phyloP scores from a whole-genome alignment of 441 rosid species.

The Theobroma grandiflorum region DNA sequence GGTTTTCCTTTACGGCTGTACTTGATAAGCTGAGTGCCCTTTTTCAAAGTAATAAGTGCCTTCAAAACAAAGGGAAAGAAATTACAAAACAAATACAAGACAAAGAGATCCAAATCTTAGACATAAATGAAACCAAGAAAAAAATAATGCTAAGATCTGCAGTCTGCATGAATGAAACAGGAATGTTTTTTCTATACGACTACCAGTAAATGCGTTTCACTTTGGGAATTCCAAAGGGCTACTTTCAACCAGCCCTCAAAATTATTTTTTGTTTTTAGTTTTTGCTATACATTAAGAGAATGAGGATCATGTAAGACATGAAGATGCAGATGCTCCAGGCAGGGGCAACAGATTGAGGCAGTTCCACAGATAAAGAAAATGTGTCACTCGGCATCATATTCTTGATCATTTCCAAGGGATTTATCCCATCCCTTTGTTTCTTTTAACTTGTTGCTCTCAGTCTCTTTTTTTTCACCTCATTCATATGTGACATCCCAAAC shows the following conservation, averaged over 20 bases:
- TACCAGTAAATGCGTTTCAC: neutral
- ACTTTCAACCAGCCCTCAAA: too few relatives aligned
- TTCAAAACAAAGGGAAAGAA: conserved; percentile 37
- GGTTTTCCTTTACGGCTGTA: conserved; percentile 95
- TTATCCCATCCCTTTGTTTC: neutral
- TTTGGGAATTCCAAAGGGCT: too few relatives aligned
- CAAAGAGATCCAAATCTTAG: conserved; percentile 13
- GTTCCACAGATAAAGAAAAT: neutral
- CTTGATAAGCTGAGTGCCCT: conserved; percentile 86
- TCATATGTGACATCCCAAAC: neutral
- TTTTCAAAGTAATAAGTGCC: conserved; percentile 85
- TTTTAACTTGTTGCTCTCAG: neutral
- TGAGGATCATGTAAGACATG: neutral
- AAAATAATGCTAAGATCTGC: neutral
- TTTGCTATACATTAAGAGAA: too few relatives aligned
- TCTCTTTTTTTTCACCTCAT: neutral
- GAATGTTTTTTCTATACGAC: too few relatives aligned
- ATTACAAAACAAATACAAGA: neutral
- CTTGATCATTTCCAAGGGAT: neutral
- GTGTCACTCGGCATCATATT: neutral
- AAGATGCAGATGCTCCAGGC: neutral
- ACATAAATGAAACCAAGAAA: neutral
- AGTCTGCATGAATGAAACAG: neutral
- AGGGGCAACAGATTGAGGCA: neutral
- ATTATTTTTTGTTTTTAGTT: too few relatives aligned